Evolutionary conservation across 768 basidiomycete genomes (phyloP).

Genomic region (Leccinum rimulosum): DNA sequence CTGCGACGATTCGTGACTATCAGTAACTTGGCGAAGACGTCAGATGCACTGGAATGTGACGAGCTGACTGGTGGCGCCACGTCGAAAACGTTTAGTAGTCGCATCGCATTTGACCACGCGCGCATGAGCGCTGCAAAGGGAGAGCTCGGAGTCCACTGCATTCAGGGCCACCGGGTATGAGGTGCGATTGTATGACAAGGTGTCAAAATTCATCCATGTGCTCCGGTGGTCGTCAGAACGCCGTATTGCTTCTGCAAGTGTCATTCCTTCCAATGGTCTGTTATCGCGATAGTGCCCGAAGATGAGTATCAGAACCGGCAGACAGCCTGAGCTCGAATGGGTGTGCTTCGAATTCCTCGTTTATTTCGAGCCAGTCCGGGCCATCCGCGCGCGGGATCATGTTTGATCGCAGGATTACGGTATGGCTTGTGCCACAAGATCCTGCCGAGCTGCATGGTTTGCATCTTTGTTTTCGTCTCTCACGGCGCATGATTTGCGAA

Average conservation of each 20-base stretch:
- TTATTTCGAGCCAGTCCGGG: conserved; percentile 1
- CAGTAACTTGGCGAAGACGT: not conserved
- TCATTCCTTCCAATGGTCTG: not conserved
- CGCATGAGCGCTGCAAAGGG: not conserved
- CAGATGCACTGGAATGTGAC: not conserved
- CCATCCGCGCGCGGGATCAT: conserved; percentile 4
- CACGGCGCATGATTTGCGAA: not conserved
- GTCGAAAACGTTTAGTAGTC: not conserved
- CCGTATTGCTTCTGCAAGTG: not conserved
- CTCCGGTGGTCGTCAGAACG: not conserved
- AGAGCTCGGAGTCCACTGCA: not conserved
- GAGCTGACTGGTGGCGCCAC: not conserved
- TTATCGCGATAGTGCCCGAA: not conserved
- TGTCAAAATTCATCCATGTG: not conserved
- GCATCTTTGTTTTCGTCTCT: not conserved
- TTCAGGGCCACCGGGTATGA: not conserved
- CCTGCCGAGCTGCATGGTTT: not conserved
- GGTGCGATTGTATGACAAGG: not conserved
- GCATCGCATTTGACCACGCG: not conserved
- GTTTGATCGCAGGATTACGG: conserved; percentile 18
- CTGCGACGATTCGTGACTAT: not conserved
- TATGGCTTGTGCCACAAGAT: not conserved
- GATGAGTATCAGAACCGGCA: not conserved
- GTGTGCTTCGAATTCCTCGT: not conserved
- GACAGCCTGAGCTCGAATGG: not conserved